phyloP scores from a whole-genome alignment of 2,329 filamentous ascomycete genomes.

The Penicillium sp. region DNA sequence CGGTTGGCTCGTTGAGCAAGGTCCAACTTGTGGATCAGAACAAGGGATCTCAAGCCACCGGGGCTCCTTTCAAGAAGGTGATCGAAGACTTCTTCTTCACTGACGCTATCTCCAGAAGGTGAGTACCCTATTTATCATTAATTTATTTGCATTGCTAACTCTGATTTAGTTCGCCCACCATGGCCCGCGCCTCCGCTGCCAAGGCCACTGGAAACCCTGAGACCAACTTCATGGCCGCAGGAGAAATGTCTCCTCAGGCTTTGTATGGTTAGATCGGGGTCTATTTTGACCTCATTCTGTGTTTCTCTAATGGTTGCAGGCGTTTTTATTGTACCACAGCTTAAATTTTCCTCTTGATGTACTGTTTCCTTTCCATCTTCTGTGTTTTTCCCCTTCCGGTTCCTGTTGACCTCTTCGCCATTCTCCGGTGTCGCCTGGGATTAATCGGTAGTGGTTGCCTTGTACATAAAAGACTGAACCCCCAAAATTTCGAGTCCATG shows the following conservation, averaged over 20 bases:
- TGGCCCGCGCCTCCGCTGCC: constrained; percentile 93
- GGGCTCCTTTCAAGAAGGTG: constrained; percentile 73
- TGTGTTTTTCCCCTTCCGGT: constrained; percentile 21
- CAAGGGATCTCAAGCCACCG: constrained; percentile 74
- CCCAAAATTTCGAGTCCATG: constrained; percentile 22
- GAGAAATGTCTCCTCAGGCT: constrained; percentile 47
- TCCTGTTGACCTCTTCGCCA: constrained; percentile 23
- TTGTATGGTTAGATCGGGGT: constrained; percentile 33
- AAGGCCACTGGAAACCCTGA: constrained; percentile 78
- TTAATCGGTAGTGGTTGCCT: constrained; percentile 26
- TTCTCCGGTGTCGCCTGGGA: constrained; percentile 21
- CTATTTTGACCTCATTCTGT: constrained; percentile 21
- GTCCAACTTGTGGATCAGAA: constrained; percentile 95
- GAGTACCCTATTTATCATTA: constrained; percentile 35
- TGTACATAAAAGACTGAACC: constrained; percentile 37
- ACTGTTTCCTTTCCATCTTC: constrained; percentile 21
- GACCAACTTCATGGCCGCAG: constrained; percentile 75
- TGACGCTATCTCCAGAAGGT: constrained; percentile 94
- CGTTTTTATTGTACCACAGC: constrained; percentile 36
- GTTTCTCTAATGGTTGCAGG: constrained; percentile 33
- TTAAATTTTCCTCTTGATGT: constrained; percentile 27
- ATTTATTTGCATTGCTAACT: constrained; percentile 12
- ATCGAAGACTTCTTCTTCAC: constrained; percentile 99
- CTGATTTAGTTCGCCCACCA: constrained; percentile 77
- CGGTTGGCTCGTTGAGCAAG: constrained; percentile 75